These are phyloP conservation scores for Tylopilus rubrobrunneus DNA, from an alignment of 768 basidiomycete genomes.

Conservation along the genomic window DNA sequence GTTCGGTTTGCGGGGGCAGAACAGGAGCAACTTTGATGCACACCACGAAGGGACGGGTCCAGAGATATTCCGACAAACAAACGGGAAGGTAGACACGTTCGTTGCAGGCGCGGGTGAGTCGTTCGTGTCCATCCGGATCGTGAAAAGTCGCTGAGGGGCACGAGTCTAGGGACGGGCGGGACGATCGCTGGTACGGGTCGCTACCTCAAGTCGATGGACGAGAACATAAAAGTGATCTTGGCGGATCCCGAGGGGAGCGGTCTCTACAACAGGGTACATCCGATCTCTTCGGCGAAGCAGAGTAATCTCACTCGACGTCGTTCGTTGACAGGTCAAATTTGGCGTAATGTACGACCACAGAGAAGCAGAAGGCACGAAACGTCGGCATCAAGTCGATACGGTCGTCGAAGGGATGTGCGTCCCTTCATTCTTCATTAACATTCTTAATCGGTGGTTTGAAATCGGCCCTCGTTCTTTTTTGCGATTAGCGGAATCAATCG, in stretches of 20 bases:
- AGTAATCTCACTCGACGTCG: not conserved
- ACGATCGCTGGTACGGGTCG: conserved; percentile 84
- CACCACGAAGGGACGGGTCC: conserved; percentile 90
- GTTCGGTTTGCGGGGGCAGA: conserved; percentile 34
- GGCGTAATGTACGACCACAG: conserved; percentile 94
- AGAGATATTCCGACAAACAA: conserved; percentile 92
- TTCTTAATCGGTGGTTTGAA: not conserved
- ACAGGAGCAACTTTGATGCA: conserved; percentile 84
- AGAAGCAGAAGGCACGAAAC: conserved; percentile 90
- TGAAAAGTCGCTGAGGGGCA: not conserved
- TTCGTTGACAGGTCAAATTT: conserved; percentile 59
- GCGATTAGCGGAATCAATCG: conserved; percentile 81
- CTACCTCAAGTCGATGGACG: conserved; percentile 74
- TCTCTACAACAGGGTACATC: conserved; percentile 80
- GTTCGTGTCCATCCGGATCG: not conserved
- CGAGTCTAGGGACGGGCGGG: conserved; percentile 81
- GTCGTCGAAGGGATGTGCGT: conserved; percentile 90
- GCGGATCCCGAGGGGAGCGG: conserved; percentile 95
- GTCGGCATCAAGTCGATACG: conserved; percentile 93
- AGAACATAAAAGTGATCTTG: conserved; percentile 64
- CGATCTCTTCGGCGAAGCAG: not conserved
- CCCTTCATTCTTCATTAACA: not conserved
- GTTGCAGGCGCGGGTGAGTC: conserved; percentile 80
- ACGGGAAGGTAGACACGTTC: conserved; percentile 77
- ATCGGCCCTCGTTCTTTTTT: not conserved